Evolutionary conservation across 805 yeast species (phyloP), one percentile per base, ranked within the genome.

Genomic region (Phaffomyces opuntiae): DNA sequence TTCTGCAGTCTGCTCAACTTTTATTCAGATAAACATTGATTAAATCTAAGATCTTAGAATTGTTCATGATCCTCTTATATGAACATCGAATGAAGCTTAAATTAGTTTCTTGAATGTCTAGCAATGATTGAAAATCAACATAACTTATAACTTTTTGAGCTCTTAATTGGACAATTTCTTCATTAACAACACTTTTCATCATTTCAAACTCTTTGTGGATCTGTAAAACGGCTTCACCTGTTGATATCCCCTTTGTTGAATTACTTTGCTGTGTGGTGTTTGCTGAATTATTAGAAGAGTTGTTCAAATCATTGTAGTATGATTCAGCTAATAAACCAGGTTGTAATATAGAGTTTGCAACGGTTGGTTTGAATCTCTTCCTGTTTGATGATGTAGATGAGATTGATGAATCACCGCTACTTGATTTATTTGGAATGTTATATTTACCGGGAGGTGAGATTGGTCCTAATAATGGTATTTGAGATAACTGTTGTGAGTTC

Each of bases 141-240:
- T 47, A 46, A 2, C 39, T 45, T 12, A 57, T 50, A 8, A 50
- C 14, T 31, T 52, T 55, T 19, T 42, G 42, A 27, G 51, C 39
- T 17, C 60, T 40, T 32, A 57, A 35, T 13, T 50, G 50, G 5
- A 55, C 29, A 4, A 57, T 43, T 36, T 50, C 51, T 38, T 57
- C 59, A 24, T 42, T 48, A 3, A 57, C 56, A 11, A 45, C 49
- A 16, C 34, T 16, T 42, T 51, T 55, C 58, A 57, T 56, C 24
- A 36, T 31, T 39, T 54, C 57, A 43, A 51, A 48, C 32, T 54
- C 56, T 24, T 51, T 52, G 36, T 56, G 56, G 13, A 56, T 52
- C 8, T 43, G 46, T 34, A 56, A 39, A 8, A 54, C 45, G 2
- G 60, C 53, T 16, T 56, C 59, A 5, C 60, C 60, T 8, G 56